Base-by-base conservation (phyloP, 371 early-diverging fungal species). In the Mortierella sp. region DNA sequence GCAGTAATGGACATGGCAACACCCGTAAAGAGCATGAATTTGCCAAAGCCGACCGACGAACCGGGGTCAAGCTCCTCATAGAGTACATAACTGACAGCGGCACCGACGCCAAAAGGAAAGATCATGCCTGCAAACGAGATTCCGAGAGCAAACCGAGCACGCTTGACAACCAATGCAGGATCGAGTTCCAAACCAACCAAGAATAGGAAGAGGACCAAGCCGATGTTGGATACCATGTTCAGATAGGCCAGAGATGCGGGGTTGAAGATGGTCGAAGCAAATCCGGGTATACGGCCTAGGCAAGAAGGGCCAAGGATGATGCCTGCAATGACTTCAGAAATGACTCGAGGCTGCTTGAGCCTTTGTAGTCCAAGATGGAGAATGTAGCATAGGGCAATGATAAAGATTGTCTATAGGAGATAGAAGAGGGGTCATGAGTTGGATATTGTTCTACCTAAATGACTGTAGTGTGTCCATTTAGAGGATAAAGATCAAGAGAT, bases 1-100 rank as follows among this genome's bases (percentile, higher is more conserved):
- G 96, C 94, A 0, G 97, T 96, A 70, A 95, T 95, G 18, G 94
- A 86, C 89, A 96, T 91, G 48, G 94, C 92, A 6, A 95, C 94
- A 55, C 93, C 93, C 43, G 88, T 75, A 73, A 95, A 95, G 29
- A 92, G 86, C 46, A 90, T 61, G 64, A 92, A 95, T 44, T 83
- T 88, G 18, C 80, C 68, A 68, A 91, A 93, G 1, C 85, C 63
- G 7, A 89, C 84, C 30, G 16, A 21, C 0, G 65, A 53, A 5
- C 81, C 75, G 56, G 81, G 56, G 30, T 89, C 75, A 9, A 87
- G 56, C 26, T 82, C 74, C 14, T 48, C 60, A 62, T 86, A 91
- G 0, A 93, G 75, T 1, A 88, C 87, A 30, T 87, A 87, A 60
- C 88, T 87, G 23, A 87, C 86, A 14, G 87, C 91, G 25, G 83